Evolutionary conservation across 371 early-diverging fungal genomes (phyloP).

Genomic region (Mortierella sp.): DNA sequence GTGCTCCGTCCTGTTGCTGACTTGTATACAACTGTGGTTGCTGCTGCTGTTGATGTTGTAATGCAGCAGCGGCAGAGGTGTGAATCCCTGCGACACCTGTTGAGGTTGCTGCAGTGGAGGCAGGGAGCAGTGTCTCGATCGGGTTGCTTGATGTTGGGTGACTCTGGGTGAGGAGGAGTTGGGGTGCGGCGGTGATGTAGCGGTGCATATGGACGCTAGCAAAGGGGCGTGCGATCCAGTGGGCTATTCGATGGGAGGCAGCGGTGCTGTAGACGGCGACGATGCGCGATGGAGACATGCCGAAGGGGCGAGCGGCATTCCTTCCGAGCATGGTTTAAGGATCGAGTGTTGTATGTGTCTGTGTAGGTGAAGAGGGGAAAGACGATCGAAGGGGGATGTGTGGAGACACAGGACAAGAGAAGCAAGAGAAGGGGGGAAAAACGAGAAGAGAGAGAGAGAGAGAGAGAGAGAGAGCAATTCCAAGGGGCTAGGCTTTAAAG

Average conservation of each 20-base stretch:
- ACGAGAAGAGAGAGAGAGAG: background rate
- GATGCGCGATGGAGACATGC: constrained; percentile 47
- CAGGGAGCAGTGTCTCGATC: background rate
- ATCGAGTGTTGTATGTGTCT: background rate
- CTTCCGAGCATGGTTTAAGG: constrained; percentile 42
- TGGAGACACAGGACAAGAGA: background rate
- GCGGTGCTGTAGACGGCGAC: constrained; percentile 31
- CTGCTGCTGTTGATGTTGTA: constrained; percentile 30
- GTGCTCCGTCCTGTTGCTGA: constrained; percentile 6
- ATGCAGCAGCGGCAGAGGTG: constrained; percentile 29
- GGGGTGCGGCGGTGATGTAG: constrained; percentile 38
- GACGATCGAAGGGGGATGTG: background rate
- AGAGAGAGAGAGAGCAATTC: background rate
- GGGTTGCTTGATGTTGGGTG: background rate
- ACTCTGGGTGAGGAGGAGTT: constrained; percentile 31
- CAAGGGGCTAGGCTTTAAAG: background rate
- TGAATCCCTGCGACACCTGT: constrained; percentile 20
- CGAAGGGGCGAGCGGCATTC: constrained; percentile 47
- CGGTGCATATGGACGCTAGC: constrained; percentile 48
- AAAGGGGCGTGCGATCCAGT: constrained; percentile 48
- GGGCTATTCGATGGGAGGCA: constrained; percentile 46
- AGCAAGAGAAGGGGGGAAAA: background rate
- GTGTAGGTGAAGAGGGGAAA: background rate
- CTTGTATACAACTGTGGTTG: constrained; percentile 14
- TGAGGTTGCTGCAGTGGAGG: background rate